Percentiles rank a stretch among this genome's conserved stretches.
These are phyloP conservation scores for Solanum hybrid DNA, from an alignment of 305 asterid species.

Conservation along the genomic window DNA sequence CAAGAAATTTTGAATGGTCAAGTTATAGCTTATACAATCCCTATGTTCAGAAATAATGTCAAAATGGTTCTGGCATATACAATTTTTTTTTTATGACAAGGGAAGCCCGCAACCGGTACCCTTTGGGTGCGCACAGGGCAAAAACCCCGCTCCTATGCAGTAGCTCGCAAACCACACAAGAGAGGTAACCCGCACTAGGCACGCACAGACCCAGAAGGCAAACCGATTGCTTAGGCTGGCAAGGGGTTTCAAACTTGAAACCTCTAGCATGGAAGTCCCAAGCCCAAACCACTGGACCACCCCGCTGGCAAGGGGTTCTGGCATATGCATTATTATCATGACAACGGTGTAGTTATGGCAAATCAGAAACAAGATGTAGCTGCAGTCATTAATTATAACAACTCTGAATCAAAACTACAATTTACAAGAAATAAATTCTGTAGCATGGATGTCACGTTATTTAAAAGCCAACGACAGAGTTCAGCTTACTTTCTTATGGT, in stretches of 20 bases:
- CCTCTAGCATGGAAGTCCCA: not conserved
- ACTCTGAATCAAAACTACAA: not conserved
- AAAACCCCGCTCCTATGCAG: not conserved
- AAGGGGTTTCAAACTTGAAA: not conserved
- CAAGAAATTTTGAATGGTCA: not conserved
- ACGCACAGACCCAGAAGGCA: not conserved
- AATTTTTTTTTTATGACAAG: not conserved
- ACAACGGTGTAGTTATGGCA: not conserved
- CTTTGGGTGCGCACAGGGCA: not conserved
- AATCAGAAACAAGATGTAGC: not conserved
- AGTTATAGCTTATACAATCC: not conserved
- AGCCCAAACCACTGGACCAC: not conserved
- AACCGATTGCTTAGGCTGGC: not conserved
- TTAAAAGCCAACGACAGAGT: not conserved
- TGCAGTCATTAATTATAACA: not conserved
- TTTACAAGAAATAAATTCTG: not conserved
- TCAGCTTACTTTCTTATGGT: slow-evolving; percentile 61
- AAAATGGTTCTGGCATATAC: not conserved
- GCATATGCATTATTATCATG: not conserved
- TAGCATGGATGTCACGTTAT: not conserved
- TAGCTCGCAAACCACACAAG: not conserved
- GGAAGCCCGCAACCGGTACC: not conserved
- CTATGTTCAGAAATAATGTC: not conserved
- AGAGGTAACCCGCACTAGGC: not conserved
- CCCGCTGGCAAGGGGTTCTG: not conserved